Percentiles rank a stretch among this genome's conserved stretches.
Evolutionary conservation across 495 filamentous ascomycete species (phyloP).

Genomic region (Lentithecium fluviatile): DNA sequence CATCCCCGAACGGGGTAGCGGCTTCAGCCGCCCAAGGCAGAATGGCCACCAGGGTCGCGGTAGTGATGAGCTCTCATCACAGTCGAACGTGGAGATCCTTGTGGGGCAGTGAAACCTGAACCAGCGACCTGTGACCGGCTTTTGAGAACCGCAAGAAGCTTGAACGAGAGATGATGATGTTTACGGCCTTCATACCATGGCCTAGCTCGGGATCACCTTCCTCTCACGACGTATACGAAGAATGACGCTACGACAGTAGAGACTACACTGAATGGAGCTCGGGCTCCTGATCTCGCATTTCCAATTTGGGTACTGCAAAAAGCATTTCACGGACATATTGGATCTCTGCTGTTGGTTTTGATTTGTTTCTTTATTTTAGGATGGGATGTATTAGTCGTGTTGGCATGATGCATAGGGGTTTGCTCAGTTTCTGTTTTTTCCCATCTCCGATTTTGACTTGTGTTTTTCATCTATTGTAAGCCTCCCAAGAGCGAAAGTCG

Average conservation of each 20-base stretch:
- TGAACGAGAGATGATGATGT: conserved; percentile 23
- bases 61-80: conserved; percentile 71
- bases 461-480: neutral
- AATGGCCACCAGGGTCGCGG: conserved; percentile 80
- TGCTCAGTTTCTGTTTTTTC: conserved; percentile 13
- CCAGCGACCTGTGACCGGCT: neutral
- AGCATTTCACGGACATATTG: conserved; percentile 35
- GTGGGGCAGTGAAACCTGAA: conserved; percentile 39
- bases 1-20: conserved; percentile 69
- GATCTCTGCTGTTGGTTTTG: conserved; percentile 21
- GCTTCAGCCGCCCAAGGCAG: conserved; percentile 67
- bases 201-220: conserved; percentile 18
- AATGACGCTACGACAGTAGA: conserved; percentile 43
- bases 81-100: conserved; percentile 52
- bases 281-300: conserved; percentile 32
- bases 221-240: conserved; percentile 41
- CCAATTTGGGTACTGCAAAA: conserved; percentile 36
- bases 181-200: conserved; percentile 29
- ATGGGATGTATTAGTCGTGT: conserved; percentile 26
- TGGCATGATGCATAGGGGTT: conserved; percentile 4
- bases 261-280: conserved; percentile 32
- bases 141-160: conserved; percentile 13
- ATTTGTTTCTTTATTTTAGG: conserved; percentile 1
- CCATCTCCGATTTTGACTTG: neutral
- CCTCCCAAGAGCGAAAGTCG: neutral